These are phyloP conservation scores for Candida caryicola DNA, from an alignment of 805 yeast genomes.

Conservation along the genomic window DNA sequence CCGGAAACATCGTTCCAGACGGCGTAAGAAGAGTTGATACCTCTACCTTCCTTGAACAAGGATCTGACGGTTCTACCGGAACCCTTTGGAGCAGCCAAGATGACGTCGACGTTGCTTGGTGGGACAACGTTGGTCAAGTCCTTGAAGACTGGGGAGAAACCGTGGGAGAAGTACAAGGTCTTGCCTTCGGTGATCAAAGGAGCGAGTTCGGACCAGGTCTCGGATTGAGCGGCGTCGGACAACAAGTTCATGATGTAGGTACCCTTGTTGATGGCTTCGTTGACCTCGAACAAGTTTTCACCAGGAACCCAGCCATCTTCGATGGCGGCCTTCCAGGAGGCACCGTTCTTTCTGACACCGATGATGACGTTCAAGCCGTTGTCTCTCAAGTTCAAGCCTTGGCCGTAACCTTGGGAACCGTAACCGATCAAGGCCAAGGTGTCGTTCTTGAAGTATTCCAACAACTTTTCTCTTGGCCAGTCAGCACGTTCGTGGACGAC, in stretches of 20 bases:
- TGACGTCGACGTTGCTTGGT: conserved; percentile 92
- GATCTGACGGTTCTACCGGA: conserved; percentile 99
- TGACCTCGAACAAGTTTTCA: conserved; percentile 91
- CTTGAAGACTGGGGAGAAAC: conserved; percentile 99
- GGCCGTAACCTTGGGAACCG: conserved; percentile 99
- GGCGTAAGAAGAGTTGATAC: conserved; percentile 99
- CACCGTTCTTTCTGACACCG: conserved; percentile 98
- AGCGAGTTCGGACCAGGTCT: conserved; percentile 86
- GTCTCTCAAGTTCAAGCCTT: conserved; percentile 98
- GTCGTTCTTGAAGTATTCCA: conserved; percentile 96
- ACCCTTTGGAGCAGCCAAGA: conserved; percentile 99
- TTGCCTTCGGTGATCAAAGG: conserved; percentile 95
- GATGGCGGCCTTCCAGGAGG: conserved; percentile 98
- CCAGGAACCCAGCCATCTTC: conserved; percentile 99
- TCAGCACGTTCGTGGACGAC: conserved; percentile 97
- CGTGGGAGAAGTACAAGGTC: conserved; percentile 98
- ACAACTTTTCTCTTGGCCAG: conserved; percentile 98
- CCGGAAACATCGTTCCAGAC: conserved; percentile 99
- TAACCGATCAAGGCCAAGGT: conserved; percentile 97
- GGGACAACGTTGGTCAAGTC: conserved; percentile 94
- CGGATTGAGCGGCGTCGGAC: conserved; percentile 99
- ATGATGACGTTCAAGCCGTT: conserved; percentile 96
- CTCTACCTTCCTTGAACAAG: conserved; percentile 99
- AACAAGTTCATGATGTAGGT: conserved; percentile 95
- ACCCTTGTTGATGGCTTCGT: conserved; percentile 91